Evolutionary conservation across 129 eudicot genomes (phyloP).

Genomic region (Centrapalus pauciflorus): DNA sequence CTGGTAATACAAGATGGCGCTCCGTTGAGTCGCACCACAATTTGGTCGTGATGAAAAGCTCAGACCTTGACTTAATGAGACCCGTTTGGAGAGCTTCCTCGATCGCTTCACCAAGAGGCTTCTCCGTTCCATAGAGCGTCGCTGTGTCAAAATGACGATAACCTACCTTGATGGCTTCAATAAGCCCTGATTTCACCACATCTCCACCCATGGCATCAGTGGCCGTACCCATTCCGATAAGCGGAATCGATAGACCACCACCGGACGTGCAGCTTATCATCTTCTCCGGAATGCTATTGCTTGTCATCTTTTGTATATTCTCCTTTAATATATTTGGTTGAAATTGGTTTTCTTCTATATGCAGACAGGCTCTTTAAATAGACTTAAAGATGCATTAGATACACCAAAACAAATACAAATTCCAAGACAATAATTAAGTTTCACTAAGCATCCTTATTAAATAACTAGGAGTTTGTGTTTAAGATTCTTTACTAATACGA

Average conservation of each 20-base stretch:
- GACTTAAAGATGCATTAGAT: too few species aligned
- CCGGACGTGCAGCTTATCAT: slow-evolving; percentile 14
- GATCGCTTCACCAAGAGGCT: slow-evolving; percentile 27
- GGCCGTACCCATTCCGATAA: slow-evolving; percentile 30
- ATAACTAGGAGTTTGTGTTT: too few species aligned
- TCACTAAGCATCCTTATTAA: too few species aligned
- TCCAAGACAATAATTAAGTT: too few species aligned
- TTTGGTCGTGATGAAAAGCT: slow-evolving; percentile 42
- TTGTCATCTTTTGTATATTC: slow-evolving; percentile 14
- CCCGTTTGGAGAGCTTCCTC: slow-evolving; percentile 28
- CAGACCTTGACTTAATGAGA: slow-evolving; percentile 20
- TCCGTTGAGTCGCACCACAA: slow-evolving; percentile 37
- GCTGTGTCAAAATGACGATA: slow-evolving; percentile 50
- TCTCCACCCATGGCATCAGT: neutral
- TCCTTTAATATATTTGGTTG: too few species aligned
- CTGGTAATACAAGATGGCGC: slow-evolving; percentile 28
- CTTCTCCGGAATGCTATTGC: slow-evolving; percentile 9
- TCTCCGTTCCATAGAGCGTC: slow-evolving; percentile 27
- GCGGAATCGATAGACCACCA: slow-evolving; percentile 24
- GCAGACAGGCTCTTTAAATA: too few species aligned
- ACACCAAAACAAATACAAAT: too few species aligned
- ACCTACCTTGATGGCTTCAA: slow-evolving; percentile 42
- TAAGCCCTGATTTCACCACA: slow-evolving; percentile 13
- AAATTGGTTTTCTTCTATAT: too few species aligned
- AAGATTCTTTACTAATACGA: too few species aligned